Conservation (phyloP, 805 yeast genomes). For the Brettanomyces sp. region DNA sequence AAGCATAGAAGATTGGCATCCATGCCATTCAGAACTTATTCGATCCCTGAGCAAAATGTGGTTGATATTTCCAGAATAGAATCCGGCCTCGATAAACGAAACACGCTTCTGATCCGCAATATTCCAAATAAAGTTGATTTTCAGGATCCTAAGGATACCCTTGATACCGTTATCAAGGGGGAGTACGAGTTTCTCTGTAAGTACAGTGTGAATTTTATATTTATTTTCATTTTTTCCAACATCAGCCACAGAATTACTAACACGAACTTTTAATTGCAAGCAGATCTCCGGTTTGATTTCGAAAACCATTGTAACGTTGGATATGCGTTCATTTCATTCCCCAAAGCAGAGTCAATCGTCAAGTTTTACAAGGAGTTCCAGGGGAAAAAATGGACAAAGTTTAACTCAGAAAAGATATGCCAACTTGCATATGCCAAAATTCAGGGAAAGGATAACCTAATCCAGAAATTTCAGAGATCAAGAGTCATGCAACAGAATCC, state of each 20-base stretch:
- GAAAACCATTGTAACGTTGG: constrained; percentile 46
- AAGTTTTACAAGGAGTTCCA: constrained; percentile 35
- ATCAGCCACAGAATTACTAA: constrained; percentile 2
- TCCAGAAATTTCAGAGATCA: constrained; percentile 40
- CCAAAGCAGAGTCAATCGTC: constrained; percentile 32
- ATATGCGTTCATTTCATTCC: constrained; percentile 44
- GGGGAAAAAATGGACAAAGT: constrained; percentile 38
- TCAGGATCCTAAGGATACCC: constrained; percentile 33
- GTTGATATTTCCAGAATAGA: constrained; percentile 32
- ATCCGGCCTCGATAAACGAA: constrained; percentile 33
- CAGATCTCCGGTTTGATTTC: constrained; percentile 42
- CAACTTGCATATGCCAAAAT: constrained; percentile 43
- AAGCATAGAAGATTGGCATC: constrained; percentile 18
- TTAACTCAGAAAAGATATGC: constrained; percentile 41
- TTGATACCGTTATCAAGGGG: constrained; percentile 34
- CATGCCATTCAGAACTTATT: constrained; percentile 14
- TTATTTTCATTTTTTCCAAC: not conserved
- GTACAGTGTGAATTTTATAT: constrained; percentile 5
- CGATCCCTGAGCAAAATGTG: constrained; percentile 24
- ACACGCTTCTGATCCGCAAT: constrained; percentile 44
- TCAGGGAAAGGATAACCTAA: constrained; percentile 36
- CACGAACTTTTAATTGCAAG: not conserved
- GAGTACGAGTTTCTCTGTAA: constrained; percentile 31
- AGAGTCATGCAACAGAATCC: constrained; percentile 37
- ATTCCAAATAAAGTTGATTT: constrained; percentile 45